Evolutionary conservation across 2,329 filamentous ascomycete species (phyloP).

Genomic region (Fusarium zealandicum): DNA sequence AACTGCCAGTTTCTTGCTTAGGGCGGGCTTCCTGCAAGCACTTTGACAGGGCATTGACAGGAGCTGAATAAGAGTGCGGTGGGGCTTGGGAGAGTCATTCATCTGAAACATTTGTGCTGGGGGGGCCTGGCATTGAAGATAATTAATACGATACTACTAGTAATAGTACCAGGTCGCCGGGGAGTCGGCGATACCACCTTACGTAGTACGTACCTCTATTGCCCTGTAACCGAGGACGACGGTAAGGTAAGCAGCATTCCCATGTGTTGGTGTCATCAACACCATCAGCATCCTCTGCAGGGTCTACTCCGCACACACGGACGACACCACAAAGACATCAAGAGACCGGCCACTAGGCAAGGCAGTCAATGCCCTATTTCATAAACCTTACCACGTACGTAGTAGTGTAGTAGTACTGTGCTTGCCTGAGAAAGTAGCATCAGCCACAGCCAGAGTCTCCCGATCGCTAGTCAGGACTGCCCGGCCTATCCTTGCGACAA

Average conservation of each 20-base stretch:
- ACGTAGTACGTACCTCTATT: too few species aligned
- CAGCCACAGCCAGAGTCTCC: too few species aligned
- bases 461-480: background rate
- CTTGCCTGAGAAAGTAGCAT: too few species aligned
- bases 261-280: background rate
- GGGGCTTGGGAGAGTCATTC: constrained; percentile 12
- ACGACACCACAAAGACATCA: background rate
- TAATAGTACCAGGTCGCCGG: background rate
- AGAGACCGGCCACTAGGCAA: background rate
- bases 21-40: constrained; percentile 2
- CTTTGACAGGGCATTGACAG: background rate
- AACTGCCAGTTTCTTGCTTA: background rate
- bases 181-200: too few species aligned
- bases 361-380: background rate
- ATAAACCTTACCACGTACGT: background rate
- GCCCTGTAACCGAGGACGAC: too few species aligned
- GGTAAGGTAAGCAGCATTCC: too few species aligned
- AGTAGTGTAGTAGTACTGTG: too few species aligned
- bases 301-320: background rate
- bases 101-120: too few species aligned
- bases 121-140: constrained; percentile 3
- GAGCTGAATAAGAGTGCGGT: background rate
- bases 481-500: constrained; percentile 4
- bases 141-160: background rate
- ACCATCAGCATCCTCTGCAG: background rate